Evolutionary conservation across 306 rosid genomes (phyloP).

Genomic region (Sesbania bispinosa): DNA sequence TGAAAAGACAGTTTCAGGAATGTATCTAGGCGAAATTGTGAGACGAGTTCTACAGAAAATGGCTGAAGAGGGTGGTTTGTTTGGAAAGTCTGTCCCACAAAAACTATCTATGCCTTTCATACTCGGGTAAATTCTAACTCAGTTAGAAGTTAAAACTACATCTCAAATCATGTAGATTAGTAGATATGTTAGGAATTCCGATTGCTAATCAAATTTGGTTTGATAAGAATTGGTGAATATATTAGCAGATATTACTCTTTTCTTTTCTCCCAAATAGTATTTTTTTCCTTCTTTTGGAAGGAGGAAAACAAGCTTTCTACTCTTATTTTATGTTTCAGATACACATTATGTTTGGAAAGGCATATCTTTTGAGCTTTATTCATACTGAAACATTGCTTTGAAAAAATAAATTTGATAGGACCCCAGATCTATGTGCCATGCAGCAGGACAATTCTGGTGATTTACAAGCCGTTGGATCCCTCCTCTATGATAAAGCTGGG

Average conservation of each 20-base stretch:
- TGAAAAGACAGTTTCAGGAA: slow-evolving; percentile 93
- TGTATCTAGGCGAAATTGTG: slow-evolving; percentile 93
- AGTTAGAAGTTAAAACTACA: not conserved
- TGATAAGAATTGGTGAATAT: too few species aligned
- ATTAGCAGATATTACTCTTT: not conserved
- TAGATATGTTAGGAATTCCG: not conserved
- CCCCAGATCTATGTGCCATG: slow-evolving; percentile 78
- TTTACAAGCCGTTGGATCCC: slow-evolving; percentile 65
- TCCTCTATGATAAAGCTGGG: slow-evolving; percentile 64
- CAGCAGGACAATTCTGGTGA: slow-evolving; percentile 79
- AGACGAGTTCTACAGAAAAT: slow-evolving; percentile 67
- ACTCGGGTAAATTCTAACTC: slow-evolving; percentile 45
- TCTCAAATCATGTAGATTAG: not conserved
- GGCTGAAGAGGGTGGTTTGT: slow-evolving; percentile 56
- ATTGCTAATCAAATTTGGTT: not conserved
- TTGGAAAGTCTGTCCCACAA: slow-evolving; percentile 58
- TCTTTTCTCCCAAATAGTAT: not conserved
- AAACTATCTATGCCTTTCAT: slow-evolving; percentile 61
- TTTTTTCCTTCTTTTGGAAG: not conserved
- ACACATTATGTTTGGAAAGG: not conserved
- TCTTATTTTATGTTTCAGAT: not conserved
- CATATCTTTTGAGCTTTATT: not conserved
- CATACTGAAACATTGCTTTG: not conserved
- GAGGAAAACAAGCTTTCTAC: not conserved
- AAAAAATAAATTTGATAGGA: slow-evolving; percentile 42